phyloP scores from a whole-genome alignment of 805 yeast genomes.

The Ogataea ramenticola region DNA sequence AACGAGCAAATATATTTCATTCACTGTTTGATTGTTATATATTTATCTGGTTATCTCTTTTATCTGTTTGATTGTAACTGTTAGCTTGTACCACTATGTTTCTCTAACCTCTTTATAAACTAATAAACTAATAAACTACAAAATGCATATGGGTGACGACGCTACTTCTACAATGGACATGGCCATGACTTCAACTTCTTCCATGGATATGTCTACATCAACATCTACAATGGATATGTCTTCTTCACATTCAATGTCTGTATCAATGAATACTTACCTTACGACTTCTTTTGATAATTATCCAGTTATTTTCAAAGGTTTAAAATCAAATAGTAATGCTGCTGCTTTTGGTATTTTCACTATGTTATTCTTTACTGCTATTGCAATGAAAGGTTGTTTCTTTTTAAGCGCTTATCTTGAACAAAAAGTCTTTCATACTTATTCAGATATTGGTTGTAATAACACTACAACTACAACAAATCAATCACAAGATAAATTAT shows the following conservation, averaged over 20 bases:
- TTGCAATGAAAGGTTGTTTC: constrained; percentile 51
- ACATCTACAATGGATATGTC: constrained; percentile 4
- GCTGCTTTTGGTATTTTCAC: constrained; percentile 71
- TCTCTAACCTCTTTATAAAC: too few relatives aligned
- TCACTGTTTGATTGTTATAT: too few relatives aligned
- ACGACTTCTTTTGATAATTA: constrained; percentile 42
- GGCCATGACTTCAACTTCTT: constrained; percentile 10
- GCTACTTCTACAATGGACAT: constrained; percentile 14
- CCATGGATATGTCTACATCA: constrained; percentile 4
- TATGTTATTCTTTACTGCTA: constrained; percentile 49
- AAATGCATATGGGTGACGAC: too few relatives aligned
- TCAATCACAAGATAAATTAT: constrained; percentile 14
- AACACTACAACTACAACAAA: constrained; percentile 5
- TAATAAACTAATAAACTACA: too few relatives aligned
- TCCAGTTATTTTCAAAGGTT: constrained; percentile 55
- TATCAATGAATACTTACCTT: constrained; percentile 51
- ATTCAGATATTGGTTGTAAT: not conserved
- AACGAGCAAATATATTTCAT: too few relatives aligned
- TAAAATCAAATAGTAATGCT: constrained; percentile 47
- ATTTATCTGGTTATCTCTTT: too few relatives aligned
- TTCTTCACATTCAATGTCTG: too few relatives aligned
- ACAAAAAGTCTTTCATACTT: constrained; percentile 52
- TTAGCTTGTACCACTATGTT: too few relatives aligned
- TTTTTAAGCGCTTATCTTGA: constrained; percentile 60
- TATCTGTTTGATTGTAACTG: too few relatives aligned